A percentile compares a stretch with the other conserved stretches of the same genome.
phyloP scores from a whole-genome alignment of 495 filamentous ascomycete genomes.

The Penicillium malachiteum region DNA sequence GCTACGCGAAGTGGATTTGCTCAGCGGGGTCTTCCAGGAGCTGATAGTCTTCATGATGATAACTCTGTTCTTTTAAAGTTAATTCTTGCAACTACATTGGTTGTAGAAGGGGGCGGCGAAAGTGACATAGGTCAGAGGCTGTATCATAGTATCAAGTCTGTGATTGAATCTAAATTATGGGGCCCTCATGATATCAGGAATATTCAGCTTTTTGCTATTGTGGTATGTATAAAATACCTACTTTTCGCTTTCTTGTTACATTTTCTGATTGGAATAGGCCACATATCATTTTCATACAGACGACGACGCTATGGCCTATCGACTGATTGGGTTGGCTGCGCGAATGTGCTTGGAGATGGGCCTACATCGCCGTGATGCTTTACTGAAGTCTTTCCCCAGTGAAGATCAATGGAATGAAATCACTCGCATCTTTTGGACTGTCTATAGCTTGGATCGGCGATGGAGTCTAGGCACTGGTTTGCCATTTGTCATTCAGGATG shows the following conservation, averaged over 20 bases:
- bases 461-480: conserved; percentile 82
- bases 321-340: conserved; percentile 71
- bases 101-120: conserved; percentile 72
- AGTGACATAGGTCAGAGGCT: conserved; percentile 69
- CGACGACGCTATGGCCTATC: conserved; percentile 78
- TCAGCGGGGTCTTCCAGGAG: conserved; percentile 50
- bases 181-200: conserved; percentile 64
- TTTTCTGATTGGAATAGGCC: conserved; percentile 44
- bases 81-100: conserved; percentile 71
- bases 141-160: conserved; percentile 67
- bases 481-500: conserved; percentile 78
- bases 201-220: conserved; percentile 70
- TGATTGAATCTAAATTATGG: conserved; percentile 67
- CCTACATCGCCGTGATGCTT: conserved; percentile 70
- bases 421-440: conserved; percentile 73
- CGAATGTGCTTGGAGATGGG: conserved; percentile 79
- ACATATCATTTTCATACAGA: conserved; percentile 83
- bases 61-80: conserved; percentile 73
- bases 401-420: conserved; percentile 59
- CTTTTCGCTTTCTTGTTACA: too few species aligned
- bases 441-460: conserved; percentile 75
- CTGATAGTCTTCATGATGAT: conserved; percentile 66
- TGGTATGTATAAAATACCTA: conserved; percentile 43
- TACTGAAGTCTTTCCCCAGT: conserved; percentile 62
- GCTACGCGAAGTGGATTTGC: conserved; percentile 58